phyloP scores from a whole-genome alignment of 306 rosid genomes.

The Luffa acutangula region DNA sequence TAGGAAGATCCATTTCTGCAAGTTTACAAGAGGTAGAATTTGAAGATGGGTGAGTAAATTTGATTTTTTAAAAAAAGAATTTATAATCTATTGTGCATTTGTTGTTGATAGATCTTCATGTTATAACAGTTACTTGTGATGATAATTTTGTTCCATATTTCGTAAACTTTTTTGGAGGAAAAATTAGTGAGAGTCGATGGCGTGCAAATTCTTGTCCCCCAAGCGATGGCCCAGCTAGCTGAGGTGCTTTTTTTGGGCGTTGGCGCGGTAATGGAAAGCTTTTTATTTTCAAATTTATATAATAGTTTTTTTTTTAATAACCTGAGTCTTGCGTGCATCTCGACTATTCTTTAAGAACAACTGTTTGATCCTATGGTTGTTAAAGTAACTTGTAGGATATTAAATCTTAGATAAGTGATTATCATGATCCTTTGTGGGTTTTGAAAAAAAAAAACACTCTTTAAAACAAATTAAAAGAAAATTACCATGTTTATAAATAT shows the following conservation, averaged over 20 bases:
- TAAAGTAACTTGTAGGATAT: no score
- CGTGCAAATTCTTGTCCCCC: background rate
- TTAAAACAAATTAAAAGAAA: no score
- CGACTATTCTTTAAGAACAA: no score
- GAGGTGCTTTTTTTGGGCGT: background rate
- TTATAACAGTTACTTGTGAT: background rate
- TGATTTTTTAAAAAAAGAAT: background rate
- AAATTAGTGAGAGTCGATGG: background rate
- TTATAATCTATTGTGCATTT: background rate
- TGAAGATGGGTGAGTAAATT: background rate
- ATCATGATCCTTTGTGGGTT: no score
- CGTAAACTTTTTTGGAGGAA: no score
- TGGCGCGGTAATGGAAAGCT: background rate
- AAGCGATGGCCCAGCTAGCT: background rate
- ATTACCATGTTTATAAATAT: no score
- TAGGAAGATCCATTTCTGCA: background rate
- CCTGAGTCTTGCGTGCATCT: no score
- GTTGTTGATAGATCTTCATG: background rate
- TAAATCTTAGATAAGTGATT: no score
- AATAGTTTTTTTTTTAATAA: background rate
- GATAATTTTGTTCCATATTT: background rate
- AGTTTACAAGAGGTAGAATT: background rate
- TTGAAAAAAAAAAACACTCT: no score
- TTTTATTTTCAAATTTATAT: background rate
- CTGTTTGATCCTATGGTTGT: no score